These are phyloP conservation scores for Biscogniauxia mediterranea DNA, from an alignment of 2,329 filamentous ascomycete genomes.

Conservation along the genomic window DNA sequence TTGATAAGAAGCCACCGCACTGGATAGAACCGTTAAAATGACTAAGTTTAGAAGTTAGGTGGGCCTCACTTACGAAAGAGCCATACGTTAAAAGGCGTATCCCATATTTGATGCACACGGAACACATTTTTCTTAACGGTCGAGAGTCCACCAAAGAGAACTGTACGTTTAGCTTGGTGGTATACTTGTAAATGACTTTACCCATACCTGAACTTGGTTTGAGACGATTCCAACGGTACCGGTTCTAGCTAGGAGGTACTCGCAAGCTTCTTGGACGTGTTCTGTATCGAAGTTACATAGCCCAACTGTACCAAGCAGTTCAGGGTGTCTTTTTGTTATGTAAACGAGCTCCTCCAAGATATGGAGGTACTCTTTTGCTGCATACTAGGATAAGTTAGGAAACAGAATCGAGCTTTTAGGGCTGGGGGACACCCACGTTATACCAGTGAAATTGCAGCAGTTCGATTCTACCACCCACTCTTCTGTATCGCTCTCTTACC, in stretches of 20 bases:
- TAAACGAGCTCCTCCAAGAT: conserved; percentile 32
- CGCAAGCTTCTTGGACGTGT: conserved; percentile 32
- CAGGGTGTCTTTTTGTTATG: conserved; percentile 27
- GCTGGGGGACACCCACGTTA: conserved; percentile 26
- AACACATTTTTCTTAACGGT: conserved; percentile 30
- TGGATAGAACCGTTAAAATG: conserved; percentile 5
- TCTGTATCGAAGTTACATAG: conserved; percentile 37
- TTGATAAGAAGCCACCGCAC: conserved; percentile 38
- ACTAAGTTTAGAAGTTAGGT: background rate
- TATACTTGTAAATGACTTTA: background rate
- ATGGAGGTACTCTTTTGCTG: conserved; percentile 34
- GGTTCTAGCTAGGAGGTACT: conserved; percentile 30
- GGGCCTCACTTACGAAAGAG: conserved; percentile 29
- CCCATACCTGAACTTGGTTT: conserved; percentile 35
- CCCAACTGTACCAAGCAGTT: conserved; percentile 32
- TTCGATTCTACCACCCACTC: conserved; percentile 33
- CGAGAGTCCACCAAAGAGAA: conserved; percentile 36
- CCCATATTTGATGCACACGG: conserved; percentile 29
- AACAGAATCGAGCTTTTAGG: background rate
- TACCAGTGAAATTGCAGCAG: conserved; percentile 38
- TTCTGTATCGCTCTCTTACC: conserved; percentile 33
- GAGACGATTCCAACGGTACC: conserved; percentile 32
- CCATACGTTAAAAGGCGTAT: conserved; percentile 36
- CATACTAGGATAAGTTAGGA: conserved; percentile 27
- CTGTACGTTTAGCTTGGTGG: conserved; percentile 13